Evolutionary conservation across 441 rosid genomes (phyloP), one percentile per base, ranked within the genome.

Genomic region (Erodium trifolium): DNA sequence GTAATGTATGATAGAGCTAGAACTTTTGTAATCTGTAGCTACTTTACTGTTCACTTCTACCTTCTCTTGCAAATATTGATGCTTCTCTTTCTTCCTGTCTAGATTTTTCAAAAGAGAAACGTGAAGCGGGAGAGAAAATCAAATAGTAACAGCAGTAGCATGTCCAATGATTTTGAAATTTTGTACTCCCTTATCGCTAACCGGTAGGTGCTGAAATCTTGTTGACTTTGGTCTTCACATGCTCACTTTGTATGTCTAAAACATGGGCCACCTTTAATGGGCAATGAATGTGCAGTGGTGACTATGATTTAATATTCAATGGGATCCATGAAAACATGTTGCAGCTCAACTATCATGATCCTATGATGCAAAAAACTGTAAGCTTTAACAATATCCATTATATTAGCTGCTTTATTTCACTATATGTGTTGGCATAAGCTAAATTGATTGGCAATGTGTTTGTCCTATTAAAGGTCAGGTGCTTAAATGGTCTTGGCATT

Each of bases 301-400:
- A 95, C 78, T 88, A 88, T 82, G 96, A 92, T 84, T 68, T 85
- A 69, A 82, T 95, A 77, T 82, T 88, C 67, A 95, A 92, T 77
- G 98, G 99, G 31, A 79, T 92, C 69, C 88, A 95, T 72, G 97
- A 95, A 77, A 95, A 95, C 82, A 66, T 95, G 73, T 82, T 92
- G 82, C 91, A 84, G 75, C 95, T 90, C 75, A 87, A 78, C 17
- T 95, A 88, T 79, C 99, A 95, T 78, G 97, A 90, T 88, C 99
- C 98, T 3, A 73, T 85, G 79, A 89, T 95, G 99, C 85, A 85
- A 65, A 95, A 92, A 80, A 92, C 97, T 67, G 99, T 90, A 89
- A 80, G 93, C 74, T 76, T 76, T 70, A n/a, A 51, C 73, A 27
- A 43, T 39, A 37, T 76, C 66, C 68, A 8, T 77, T 68, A 57